Evolutionary conservation across 192 early-diverging fungal species (phyloP), one percentile per base, ranked within the genome.

Genomic region (Dimargaris verticillata): DNA sequence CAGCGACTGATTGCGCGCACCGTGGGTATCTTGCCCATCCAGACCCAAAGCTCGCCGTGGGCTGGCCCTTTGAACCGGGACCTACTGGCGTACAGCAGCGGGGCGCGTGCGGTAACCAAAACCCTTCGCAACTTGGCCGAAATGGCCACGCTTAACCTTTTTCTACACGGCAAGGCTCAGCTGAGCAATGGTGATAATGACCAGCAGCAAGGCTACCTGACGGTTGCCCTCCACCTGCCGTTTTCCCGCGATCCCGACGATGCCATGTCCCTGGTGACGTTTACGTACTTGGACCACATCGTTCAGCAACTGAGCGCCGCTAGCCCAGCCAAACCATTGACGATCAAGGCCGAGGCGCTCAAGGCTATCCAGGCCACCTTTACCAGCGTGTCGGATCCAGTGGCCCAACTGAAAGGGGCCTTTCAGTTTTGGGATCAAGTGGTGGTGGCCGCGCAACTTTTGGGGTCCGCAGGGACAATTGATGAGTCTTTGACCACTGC

Each of bases 61-160:
- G 64, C 72, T 61, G 87, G 75, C 13, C 77, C 78, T 7, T 71
- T 83, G 53, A 83, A 70, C 69, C 77, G 85, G 33, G 86, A 90
- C 55, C 62, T 88, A 44, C 70, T 90, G 29, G 81, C 76, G 15
- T 88, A 88, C 70, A 80, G 78, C 69, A 86, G 85, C 66, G 75
- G 84, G 52, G 79, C 72, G n/a, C 80, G 81, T 60, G 67, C 75
- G 0, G 52, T 83, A 26, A 80, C 72, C 41, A 76, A 80, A n/a
- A 73, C 74, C 24, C 72, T 79, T 26, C 73, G 83, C 47, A 83
- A 81, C 48, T 41, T 85, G 48, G 66, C 72, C 49, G 83, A 85
- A 62, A 77, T 81, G 63, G 58, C 79, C 12, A 70, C 73, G 3
- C 62, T 85, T 11, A 71, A 75, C 10, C 67, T 83, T 62, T 67